A percentile compares a stretch with the other conserved stretches of the same genome.
Conservation (phyloP, 805 yeast genomes). For the Cyberlindnera mycetangii region DNA sequence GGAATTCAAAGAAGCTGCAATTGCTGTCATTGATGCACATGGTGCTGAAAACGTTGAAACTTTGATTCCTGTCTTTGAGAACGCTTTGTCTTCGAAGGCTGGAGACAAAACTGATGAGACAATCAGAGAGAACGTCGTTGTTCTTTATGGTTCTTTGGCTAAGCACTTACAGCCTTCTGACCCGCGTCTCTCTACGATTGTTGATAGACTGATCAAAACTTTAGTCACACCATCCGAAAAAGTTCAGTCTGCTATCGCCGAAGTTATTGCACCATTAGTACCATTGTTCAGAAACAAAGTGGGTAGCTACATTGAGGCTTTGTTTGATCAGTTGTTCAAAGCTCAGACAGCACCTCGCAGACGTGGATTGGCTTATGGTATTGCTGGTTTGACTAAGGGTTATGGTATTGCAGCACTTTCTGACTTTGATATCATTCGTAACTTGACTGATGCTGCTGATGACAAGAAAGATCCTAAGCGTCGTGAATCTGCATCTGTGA, state of each 20-base stretch:
- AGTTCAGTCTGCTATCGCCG: slow-evolving; percentile 85
- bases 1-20: slow-evolving; percentile 88
- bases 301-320: slow-evolving; percentile 50
- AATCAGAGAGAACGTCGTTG: slow-evolving; percentile 76
- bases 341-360: slow-evolving; percentile 47
- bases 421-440: slow-evolving; percentile 73
- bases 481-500: slow-evolving; percentile 86
- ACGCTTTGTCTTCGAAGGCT: slow-evolving; percentile 48
- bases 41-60: slow-evolving; percentile 69
- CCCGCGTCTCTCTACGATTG: slow-evolving; percentile 58
- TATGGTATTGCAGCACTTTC: slow-evolving; percentile 77
- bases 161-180: slow-evolving; percentile 74
- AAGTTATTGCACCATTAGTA: slow-evolving; percentile 83
- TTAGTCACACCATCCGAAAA: slow-evolving; percentile 85
- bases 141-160: slow-evolving; percentile 88
- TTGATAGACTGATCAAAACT: slow-evolving; percentile 68
- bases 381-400: slow-evolving; percentile 91
- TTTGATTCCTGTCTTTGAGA: slow-evolving; percentile 79
- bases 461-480: slow-evolving; percentile 71
- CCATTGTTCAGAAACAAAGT: slow-evolving; percentile 49
- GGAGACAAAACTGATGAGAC: slow-evolving; percentile 52
- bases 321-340: slow-evolving; percentile 59
- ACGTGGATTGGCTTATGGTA: slow-evolving; percentile 94
- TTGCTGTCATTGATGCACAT: slow-evolving; percentile 60
- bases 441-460: slow-evolving; percentile 78